These are phyloP conservation scores for Xylaria sp. DNA, from an alignment of 2,329 filamentous ascomycete species.

Conservation along the genomic window DNA sequence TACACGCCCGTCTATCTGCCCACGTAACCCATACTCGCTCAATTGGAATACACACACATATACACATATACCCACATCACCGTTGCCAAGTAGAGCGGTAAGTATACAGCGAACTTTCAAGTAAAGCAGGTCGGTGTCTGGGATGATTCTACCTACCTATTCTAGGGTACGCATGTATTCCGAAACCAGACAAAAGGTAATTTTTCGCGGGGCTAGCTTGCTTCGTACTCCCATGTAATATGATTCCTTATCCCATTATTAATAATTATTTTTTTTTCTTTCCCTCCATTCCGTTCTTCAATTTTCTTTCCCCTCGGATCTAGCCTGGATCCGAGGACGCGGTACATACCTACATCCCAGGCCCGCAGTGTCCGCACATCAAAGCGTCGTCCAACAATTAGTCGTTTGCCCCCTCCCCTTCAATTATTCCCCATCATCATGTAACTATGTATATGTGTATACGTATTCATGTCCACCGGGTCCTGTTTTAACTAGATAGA, in stretches of 20 bases:
- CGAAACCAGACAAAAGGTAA: not conserved
- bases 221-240: conserved; percentile 17
- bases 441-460: conserved; percentile 10
- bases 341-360: conserved; percentile 20
- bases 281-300: not conserved
- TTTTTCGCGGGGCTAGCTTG: not conserved
- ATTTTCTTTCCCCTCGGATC: conserved; percentile 7
- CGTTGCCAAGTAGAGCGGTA: not conserved
- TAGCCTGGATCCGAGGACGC: conserved; percentile 25
- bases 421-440: conserved; percentile 9
- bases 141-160: not conserved
- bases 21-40: not conserved
- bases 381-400: conserved; percentile 7
- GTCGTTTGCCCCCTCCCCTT: conserved; percentile 8
- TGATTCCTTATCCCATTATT: conserved; percentile 1
- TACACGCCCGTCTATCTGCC: conserved; percentile 12
- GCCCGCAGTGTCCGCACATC: conserved; percentile 18
- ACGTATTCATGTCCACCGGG: not conserved
- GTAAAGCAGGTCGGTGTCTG: not conserved
- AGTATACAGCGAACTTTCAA: not conserved
- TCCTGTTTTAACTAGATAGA: conserved; percentile 3
- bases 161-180: not conserved
- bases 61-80: not conserved
- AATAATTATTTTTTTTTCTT: not conserved
- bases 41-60: not conserved